Conservation (phyloP, 2,329 filamentous ascomycete genomes). For the Aspergillus puulaauensis region DNA sequence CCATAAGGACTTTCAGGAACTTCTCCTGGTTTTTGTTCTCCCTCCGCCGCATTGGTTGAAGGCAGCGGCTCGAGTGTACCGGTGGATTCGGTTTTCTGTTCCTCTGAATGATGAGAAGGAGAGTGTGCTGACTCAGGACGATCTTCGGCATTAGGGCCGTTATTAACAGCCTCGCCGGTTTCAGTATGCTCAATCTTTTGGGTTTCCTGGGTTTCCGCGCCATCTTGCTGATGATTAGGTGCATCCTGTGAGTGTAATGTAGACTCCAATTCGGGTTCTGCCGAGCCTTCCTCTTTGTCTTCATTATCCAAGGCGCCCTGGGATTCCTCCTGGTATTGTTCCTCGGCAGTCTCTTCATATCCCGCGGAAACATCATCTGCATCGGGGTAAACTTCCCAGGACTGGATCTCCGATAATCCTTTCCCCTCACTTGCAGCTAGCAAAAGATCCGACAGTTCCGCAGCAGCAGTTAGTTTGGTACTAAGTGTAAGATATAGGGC, state of each 20-base stretch:
- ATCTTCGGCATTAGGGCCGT: constrained; percentile 11
- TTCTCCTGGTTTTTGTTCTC: constrained; percentile 17
- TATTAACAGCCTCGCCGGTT: constrained; percentile 9
- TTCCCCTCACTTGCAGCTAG: constrained; percentile 57
- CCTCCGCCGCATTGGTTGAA: constrained; percentile 13
- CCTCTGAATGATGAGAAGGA: constrained; percentile 28
- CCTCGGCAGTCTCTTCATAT: constrained; percentile 12
- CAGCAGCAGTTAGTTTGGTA: constrained; percentile 54
- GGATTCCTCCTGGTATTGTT: constrained; percentile 14
- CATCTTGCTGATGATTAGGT: neutral
- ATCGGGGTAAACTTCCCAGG: constrained; percentile 51
- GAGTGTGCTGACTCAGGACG: constrained; percentile 14
- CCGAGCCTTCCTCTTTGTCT: constrained; percentile 15
- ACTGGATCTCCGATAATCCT: constrained; percentile 53
- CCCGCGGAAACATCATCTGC: constrained; percentile 32
- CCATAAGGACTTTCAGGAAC: constrained; percentile 8
- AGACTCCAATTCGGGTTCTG: constrained; percentile 12
- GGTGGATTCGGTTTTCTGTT: constrained; percentile 29
- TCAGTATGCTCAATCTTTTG: constrained; percentile 10
- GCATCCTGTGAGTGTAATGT: neutral
- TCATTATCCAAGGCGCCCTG: constrained; percentile 17
- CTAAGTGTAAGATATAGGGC: constrained; percentile 60
- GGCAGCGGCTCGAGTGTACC: constrained; percentile 26
- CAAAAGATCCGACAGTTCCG: constrained; percentile 53
- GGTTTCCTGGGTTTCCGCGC: constrained; percentile 1